Evolutionary conservation across 2,329 filamentous ascomycete genomes (phyloP), one percentile per base, ranked within the genome.

Genomic region (Neoarthrinium moseri): DNA sequence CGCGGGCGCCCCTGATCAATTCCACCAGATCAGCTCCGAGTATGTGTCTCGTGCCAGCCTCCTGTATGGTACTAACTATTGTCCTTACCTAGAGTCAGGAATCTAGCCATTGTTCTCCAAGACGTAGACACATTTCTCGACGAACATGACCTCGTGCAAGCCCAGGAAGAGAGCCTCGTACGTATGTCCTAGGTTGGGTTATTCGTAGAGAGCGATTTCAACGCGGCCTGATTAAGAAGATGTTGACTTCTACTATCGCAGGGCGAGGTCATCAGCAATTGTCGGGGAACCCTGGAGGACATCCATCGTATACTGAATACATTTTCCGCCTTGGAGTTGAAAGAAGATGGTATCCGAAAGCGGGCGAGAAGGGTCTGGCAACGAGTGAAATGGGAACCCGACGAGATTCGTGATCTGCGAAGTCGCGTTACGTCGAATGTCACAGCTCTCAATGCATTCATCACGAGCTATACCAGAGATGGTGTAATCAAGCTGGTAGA

Each of bases 1-100:
- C 39, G 48, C 48, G 12, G 48, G 48, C 7, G 59, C 60, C 3
- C 60, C 61, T 10, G 40, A 40, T 7, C 56, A 64, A 34, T 61
- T 63, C 29, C 46, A 50, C 15, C 48, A 51, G 13, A 57, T 60
- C 12, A 54, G 50, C 8, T 26, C 43, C 17, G 53, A 63, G 59
- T 62, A 47, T 12, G 53, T n/a, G n/a, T n/a, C n/a, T n/a, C n/a
- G n/a, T n/a, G n/a, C n/a, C n/a, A n/a, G n/a, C n/a, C n/a, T n/a
- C n/a, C n/a, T n/a, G n/a, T n/a, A n/a, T n/a, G n/a, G n/a, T n/a
- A n/a, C n/a, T n/a, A n/a, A n/a, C n/a, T n/a, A n/a, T n/a, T n/a
- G n/a, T n/a, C n/a, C n/a, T n/a, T n/a, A n/a, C n/a, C n/a, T n/a
- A n/a, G n/a, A n/a, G n/a, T n/a, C n/a, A n/a, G n/a, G n/a, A n/a